Conservation (phyloP, 306 rosid genomes). For the Casuarina cunninghamiana region DNA sequence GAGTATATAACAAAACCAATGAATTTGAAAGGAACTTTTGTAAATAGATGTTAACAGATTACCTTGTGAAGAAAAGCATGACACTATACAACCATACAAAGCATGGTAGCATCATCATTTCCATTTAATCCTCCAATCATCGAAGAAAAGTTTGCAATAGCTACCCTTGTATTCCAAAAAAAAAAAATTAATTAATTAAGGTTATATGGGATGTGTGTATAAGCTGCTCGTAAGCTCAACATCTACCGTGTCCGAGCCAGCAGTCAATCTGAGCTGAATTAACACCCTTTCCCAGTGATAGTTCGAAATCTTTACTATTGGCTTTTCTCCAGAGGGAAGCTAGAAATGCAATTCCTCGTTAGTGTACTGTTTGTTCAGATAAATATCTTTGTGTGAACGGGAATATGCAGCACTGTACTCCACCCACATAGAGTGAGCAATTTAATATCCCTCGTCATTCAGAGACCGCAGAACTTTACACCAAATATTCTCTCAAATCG, state of each 20-base stretch:
- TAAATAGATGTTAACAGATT: not conserved
- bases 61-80: not conserved
- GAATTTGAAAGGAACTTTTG: not conserved
- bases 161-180: not conserved
- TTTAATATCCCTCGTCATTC: not conserved
- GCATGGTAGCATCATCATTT: not conserved
- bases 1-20: not conserved
- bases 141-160: not conserved
- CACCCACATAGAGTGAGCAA: not conserved
- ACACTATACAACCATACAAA: constrained; percentile 4
- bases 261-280: constrained; percentile 4
- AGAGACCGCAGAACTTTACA: not conserved
- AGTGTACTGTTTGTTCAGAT: not conserved
- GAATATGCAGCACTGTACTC: not conserved
- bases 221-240: not conserved
- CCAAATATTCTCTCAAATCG: not conserved
- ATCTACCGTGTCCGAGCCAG: not conserved
- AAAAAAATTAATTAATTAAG: not conserved
- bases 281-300: not conserved
- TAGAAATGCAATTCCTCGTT: not conserved
- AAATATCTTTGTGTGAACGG: not conserved
- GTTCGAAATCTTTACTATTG: not conserved
- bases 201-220: not conserved
- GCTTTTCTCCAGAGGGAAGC: not conserved
- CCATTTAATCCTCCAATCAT: not conserved